Conservation (phyloP, 768 basidiomycete genomes). For the Russula emetica region DNA sequence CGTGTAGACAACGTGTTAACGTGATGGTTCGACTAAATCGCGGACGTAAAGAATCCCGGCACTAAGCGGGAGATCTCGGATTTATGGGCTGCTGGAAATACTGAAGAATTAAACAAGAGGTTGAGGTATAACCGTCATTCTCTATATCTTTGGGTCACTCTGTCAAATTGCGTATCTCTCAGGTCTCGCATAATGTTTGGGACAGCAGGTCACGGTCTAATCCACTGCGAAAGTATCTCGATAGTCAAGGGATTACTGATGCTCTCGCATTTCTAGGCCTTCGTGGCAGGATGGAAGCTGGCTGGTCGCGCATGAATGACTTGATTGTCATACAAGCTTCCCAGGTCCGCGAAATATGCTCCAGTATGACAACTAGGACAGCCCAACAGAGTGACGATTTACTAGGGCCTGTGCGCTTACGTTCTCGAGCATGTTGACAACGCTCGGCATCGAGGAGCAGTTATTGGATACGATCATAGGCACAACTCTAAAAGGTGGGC, state of each 20-base stretch:
- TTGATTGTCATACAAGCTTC: conserved; percentile 77
- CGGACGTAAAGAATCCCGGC: conserved; percentile 41
- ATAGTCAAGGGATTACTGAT: neutral
- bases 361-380: neutral
- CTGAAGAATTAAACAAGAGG: conserved; percentile 49
- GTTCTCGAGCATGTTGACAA: conserved; percentile 49
- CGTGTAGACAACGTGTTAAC: neutral
- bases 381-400: conserved; percentile 5
- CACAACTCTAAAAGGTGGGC: conserved; percentile 79
- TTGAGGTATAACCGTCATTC: conserved; percentile 42
- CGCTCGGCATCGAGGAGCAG: conserved; percentile 60
- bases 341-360: conserved; percentile 45
- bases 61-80: conserved; percentile 48
- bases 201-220: conserved; percentile 59
- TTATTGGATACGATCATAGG: conserved; percentile 85
- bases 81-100: conserved; percentile 43
- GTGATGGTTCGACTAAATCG: neutral
- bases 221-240: neutral
- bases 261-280: conserved; percentile 46
- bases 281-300: conserved; percentile 80
- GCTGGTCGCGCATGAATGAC: conserved; percentile 91
- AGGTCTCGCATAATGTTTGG: conserved; percentile 81
- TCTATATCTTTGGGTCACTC: neutral
- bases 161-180: conserved; percentile 1
- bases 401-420: conserved; percentile 73